phyloP scores from a whole-genome alignment of 768 basidiomycete species.

The Rhodotorula sphaerocarpa region DNA sequence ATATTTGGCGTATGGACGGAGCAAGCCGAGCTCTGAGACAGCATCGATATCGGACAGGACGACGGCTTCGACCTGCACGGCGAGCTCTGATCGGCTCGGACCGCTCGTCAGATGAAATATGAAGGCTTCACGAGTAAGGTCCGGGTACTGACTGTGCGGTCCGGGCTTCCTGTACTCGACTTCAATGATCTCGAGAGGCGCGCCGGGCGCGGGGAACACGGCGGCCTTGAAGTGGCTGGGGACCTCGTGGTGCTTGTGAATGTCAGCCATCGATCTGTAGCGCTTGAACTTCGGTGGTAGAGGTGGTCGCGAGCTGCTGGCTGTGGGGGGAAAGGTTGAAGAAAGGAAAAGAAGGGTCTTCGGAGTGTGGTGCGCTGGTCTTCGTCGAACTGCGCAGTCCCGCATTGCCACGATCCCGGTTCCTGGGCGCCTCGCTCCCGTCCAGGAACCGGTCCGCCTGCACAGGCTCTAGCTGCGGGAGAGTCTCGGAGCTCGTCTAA shows the following conservation, averaged over 20 bases:
- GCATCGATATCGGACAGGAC: constrained; percentile 1
- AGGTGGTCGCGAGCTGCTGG: not conserved
- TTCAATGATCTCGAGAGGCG: not conserved
- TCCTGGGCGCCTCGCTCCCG: too few species aligned
- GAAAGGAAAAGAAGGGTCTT: not conserved
- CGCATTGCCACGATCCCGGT: too few species aligned
- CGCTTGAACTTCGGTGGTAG: too few species aligned
- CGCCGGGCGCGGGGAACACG: not conserved
- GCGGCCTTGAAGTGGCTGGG: not conserved
- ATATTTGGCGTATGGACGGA: not conserved
- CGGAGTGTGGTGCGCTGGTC: too few species aligned
- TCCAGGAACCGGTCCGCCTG: too few species aligned
- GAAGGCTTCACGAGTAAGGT: not conserved
- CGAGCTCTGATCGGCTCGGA: not conserved
- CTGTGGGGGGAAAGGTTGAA: not conserved
- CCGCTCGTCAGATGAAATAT: not conserved
- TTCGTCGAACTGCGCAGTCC: too few species aligned
- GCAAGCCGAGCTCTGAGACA: not conserved
- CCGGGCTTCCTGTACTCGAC: constrained; percentile 6
- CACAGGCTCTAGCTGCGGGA: too few species aligned
- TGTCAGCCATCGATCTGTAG: too few species aligned
- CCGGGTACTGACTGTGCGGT: not conserved
- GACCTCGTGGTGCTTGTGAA: too few species aligned
- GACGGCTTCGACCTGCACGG: not conserved
- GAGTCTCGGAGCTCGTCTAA: too few species aligned